A percentile compares a stretch with the other conserved stretches of the same genome.
Conservation (phyloP, 164 flowering plant species). For the Vitis rupestris region DNA sequence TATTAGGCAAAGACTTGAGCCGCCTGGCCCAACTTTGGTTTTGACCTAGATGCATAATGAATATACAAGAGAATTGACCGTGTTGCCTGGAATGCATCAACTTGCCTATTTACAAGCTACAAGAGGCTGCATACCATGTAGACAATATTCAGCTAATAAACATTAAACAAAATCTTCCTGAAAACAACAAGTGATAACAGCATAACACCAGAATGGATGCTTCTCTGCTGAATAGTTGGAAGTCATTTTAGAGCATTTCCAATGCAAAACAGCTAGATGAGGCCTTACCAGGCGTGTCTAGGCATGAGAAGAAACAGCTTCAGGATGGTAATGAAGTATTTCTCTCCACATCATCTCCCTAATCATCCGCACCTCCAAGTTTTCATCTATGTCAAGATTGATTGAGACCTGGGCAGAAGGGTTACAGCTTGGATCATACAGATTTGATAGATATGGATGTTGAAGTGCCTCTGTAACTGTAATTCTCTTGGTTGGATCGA, state of each 20-base stretch:
- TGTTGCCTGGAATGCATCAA: not conserved
- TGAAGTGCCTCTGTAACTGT: constrained; percentile 30
- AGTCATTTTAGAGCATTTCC: too few species aligned
- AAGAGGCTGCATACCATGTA: not conserved
- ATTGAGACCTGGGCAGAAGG: constrained; percentile 23
- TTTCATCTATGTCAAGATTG: constrained; percentile 21
- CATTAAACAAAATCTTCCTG: constrained; percentile 12
- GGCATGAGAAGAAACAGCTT: constrained; percentile 9
- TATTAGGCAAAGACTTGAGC: too few species aligned
- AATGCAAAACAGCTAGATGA: too few species aligned
- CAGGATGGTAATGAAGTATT: constrained; percentile 27
- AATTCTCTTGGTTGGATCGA: constrained; percentile 56
- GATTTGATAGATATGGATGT: constrained; percentile 28
- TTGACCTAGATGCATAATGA: too few species aligned
- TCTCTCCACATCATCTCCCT: constrained; percentile 32
- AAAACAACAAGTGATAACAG: not conserved
- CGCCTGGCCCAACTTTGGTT: too few species aligned
- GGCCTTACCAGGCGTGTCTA: not conserved
- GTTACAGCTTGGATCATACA: constrained; percentile 24
- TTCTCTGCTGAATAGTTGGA: not conserved
- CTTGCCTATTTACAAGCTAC: constrained; percentile 19
- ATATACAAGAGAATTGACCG: too few species aligned
- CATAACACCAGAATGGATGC: not conserved
- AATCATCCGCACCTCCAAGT: constrained; percentile 12
- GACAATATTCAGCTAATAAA: not conserved